Evolutionary conservation across 495 filamentous ascomycete species (phyloP), one percentile per base, ranked within the genome.

Genomic region (Trichoderma orchidacearum): DNA sequence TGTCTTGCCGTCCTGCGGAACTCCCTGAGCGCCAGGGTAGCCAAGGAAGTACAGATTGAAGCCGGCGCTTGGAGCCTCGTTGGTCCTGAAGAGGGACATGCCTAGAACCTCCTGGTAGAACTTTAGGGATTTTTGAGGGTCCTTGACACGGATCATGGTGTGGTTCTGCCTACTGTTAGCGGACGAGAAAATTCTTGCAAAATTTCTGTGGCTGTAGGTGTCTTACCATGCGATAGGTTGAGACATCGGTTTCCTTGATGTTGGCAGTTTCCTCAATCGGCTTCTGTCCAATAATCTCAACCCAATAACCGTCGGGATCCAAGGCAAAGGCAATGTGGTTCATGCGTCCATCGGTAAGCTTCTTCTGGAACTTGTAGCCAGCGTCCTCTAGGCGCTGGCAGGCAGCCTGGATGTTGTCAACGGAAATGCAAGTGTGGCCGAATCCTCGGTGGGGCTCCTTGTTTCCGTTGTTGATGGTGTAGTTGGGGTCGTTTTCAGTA

Each of bases 101-200:
- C 93, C 93, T 68, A 96, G 72, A 5, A 86, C 82, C 28, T 95
- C 89, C 65, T 90, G 80, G 73, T 98, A 98, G 71, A 94, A 98
- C 60, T 85, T 84, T 48, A 96, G 70, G 12, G 85, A 90, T 61
- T 80, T 81, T 65, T 95, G 86, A 31, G 81, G 75, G 63, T 92
- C 86, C 75, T 96, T 98, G 67, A 96, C 85, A 27, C 93, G 86
- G 60, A 98, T 82, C 93, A 96, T 97, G 57, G 90, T 95, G 70
- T 89, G 86, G 66, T 89, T 89, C 77, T 82, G 63, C 74, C 75
- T n/a, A 79, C 66, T 50, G 70, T 70, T 68, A 82, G 17, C 27
- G n/a, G n/a, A n/a, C n/a, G 1, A 13, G 0, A 0, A 18, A 13
- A 12, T 28, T 12, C 31, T 25, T 0, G 52, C 23, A 17, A 21